A percentile compares a stretch with the other conserved stretches of the same genome.
Conservation (phyloP, 2,329 filamentous ascomycete species). For the Hypomyces rosellus region DNA sequence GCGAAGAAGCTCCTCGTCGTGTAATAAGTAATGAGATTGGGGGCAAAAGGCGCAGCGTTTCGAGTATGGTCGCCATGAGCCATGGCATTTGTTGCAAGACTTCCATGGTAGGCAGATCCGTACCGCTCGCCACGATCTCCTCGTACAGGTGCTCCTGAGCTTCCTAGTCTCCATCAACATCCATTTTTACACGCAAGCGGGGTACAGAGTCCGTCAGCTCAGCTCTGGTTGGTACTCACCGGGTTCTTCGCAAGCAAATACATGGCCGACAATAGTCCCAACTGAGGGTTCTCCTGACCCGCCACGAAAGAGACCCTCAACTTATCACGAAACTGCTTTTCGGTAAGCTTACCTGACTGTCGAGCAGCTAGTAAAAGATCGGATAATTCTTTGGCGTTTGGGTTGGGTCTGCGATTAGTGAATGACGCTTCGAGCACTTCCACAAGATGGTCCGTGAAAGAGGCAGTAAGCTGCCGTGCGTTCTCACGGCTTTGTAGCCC, state of each 20-base stretch:
- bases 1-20: constrained; percentile 25
- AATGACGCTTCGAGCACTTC: constrained; percentile 8
- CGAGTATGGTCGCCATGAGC: constrained; percentile 38
- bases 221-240: constrained; percentile 9
- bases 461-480: constrained; percentile 20
- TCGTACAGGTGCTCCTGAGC: constrained; percentile 25
- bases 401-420: constrained; percentile 3
- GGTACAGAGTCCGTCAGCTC: background rate
- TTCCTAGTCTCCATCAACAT: constrained; percentile 8
- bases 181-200: background rate
- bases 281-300: constrained; percentile 36
- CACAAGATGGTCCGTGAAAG: constrained; percentile 21
- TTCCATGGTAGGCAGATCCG: constrained; percentile 8
- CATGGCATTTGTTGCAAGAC: constrained; percentile 30
- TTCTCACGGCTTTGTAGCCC: constrained; percentile 21
- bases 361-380: constrained; percentile 18
- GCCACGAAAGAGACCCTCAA: constrained; percentile 34
- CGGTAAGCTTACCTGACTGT: constrained; percentile 19
- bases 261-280: constrained; percentile 28
- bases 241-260: constrained; percentile 31
- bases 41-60: constrained; percentile 41
- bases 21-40: constrained; percentile 45
- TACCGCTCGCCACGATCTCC: constrained; percentile 20
- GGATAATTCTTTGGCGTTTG: constrained; percentile 11
- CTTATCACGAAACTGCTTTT: constrained; percentile 35